Evolutionary conservation across 2,329 filamentous ascomycete species (phyloP).

Genomic region (Hypomyces rosellus): DNA sequence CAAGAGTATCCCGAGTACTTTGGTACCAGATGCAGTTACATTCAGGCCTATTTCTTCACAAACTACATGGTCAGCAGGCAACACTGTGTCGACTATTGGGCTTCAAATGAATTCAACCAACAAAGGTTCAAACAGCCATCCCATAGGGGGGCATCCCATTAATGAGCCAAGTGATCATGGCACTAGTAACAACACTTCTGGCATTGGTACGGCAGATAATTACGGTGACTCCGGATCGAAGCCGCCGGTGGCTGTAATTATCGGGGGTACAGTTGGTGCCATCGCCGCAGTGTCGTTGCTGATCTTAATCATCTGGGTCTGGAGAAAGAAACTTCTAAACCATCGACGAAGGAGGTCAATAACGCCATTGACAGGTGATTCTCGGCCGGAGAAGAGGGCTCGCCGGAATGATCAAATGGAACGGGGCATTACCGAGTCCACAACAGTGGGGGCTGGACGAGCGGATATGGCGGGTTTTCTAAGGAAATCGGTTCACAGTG

Average conservation of each 20-base stretch:
- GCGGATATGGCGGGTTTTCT: neutral
- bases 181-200: neutral
- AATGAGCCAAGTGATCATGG: neutral
- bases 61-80: too few relatives aligned
- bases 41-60: neutral
- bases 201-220: neutral
- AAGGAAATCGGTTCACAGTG: neutral
- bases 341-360: neutral
- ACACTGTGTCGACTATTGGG: too few relatives aligned
- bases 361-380: neutral
- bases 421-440: slow-evolving; percentile 37
- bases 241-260: slow-evolving; percentile 32
- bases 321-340: slow-evolving; percentile 32
- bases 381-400: slow-evolving; percentile 1
- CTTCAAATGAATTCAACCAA: too few relatives aligned
- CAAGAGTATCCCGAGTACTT: neutral
- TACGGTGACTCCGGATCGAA: slow-evolving; percentile 9
- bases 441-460: slow-evolving; percentile 1
- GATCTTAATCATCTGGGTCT: slow-evolving; percentile 45
- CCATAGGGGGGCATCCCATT: neutral
- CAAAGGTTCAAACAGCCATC: too few relatives aligned
- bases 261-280: slow-evolving; percentile 46
- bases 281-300: slow-evolving; percentile 37
- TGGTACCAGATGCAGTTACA: neutral
- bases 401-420: slow-evolving; percentile 27